Conservation (phyloP, 306 rosid genomes). For the Cucumis cinereus region DNA sequence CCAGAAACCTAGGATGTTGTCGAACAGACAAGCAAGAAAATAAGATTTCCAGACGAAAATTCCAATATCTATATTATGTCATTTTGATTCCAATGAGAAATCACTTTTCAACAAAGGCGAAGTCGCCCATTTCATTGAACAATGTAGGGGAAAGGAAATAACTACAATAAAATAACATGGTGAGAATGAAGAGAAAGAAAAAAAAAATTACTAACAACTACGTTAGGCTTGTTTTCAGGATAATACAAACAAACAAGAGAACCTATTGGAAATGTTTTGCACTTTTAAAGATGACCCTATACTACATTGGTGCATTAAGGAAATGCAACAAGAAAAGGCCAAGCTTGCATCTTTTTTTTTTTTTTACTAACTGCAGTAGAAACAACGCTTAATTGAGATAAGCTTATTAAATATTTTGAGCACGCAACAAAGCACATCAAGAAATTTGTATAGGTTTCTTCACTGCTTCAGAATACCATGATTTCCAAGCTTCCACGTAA, state of each 20-base stretch:
- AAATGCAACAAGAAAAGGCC: slow-evolving; percentile 1
- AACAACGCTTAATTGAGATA: neutral
- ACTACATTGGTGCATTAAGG: slow-evolving; percentile 3
- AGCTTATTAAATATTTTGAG: neutral
- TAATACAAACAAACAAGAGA: slow-evolving; percentile 3
- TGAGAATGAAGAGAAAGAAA: neutral
- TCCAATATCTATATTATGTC: neutral
- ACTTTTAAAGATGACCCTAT: neutral
- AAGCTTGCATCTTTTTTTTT: neutral
- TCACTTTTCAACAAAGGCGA: neutral
- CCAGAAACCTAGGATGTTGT: slow-evolving; percentile 6
- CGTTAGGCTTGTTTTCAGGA: slow-evolving; percentile 7
- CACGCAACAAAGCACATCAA: slow-evolving; percentile 4
- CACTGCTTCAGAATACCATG: slow-evolving; percentile 24
- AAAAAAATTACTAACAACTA: neutral
- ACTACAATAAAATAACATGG: neutral
- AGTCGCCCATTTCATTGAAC: neutral
- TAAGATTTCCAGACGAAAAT: neutral
- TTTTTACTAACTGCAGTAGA: neutral
- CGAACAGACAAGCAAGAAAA: slow-evolving; percentile 3
- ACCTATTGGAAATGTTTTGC: neutral
- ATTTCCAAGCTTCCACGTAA: slow-evolving; percentile 43
- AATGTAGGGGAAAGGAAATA: neutral
- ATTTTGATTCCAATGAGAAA: neutral
- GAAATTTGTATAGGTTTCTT: slow-evolving; percentile 8